A percentile compares a stretch with the other conserved stretches of the same genome.
phyloP scores from a whole-genome alignment of 1,284 basidiomycete genomes.

The Puccinia sorghi region DNA sequence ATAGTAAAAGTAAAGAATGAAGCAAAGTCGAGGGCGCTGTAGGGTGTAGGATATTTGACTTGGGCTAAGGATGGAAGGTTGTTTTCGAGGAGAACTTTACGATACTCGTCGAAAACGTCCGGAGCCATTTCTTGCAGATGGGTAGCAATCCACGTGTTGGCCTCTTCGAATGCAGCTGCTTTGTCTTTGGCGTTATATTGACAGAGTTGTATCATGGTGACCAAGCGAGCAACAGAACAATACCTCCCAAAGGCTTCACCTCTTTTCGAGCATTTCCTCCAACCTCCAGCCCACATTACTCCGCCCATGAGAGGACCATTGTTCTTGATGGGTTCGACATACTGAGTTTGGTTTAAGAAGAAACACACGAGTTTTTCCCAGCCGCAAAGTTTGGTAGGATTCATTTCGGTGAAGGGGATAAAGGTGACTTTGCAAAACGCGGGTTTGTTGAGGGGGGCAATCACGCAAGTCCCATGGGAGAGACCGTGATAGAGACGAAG shows the following conservation, averaged over 20 bases:
- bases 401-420: neutral
- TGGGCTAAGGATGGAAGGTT: slow-evolving; percentile 3
- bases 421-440: neutral
- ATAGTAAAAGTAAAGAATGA: slow-evolving; percentile 2
- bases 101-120: neutral
- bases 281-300: neutral
- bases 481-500: neutral
- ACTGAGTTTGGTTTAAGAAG: neutral
- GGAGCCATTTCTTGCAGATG: neutral
- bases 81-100: neutral
- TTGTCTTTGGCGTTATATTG: neutral
- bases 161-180: neutral
- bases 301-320: neutral
- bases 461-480: slow-evolving; percentile 8
- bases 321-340: neutral
- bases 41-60: slow-evolving; percentile 2
- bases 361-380: neutral
- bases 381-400: neutral
- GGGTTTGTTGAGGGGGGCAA: neutral
- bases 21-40: neutral
- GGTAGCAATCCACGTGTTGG: neutral
- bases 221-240: neutral
- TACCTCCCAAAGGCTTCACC: slow-evolving; percentile 6
- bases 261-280: neutral
- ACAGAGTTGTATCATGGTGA: too few relatives aligned